phyloP scores from a whole-genome alignment of 2,329 filamentous ascomycete species.

The Calonectria honghensis region DNA sequence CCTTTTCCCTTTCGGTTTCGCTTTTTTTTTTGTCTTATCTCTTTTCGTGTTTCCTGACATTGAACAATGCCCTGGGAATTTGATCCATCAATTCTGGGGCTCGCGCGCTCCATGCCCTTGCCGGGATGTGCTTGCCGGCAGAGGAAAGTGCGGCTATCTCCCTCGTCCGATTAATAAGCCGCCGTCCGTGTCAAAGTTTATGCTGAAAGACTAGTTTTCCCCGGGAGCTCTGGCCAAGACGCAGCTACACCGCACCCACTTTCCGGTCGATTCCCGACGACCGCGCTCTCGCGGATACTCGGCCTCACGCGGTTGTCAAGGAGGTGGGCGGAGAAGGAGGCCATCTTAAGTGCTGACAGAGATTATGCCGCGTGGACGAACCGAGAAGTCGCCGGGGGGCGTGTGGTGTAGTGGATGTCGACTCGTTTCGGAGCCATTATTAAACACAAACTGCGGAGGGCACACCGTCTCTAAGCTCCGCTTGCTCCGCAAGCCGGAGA shows the following conservation, averaged over 20 bases:
- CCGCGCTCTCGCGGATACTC: background rate
- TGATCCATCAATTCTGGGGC: slow-evolving; percentile 1
- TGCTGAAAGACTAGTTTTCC: background rate
- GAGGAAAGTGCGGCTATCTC: background rate
- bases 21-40: background rate
- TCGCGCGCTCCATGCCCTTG: background rate
- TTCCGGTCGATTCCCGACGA: background rate
- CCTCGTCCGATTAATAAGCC: slow-evolving; percentile 37
- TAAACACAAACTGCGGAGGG: background rate
- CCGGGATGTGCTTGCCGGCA: background rate
- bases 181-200: slow-evolving; percentile 18
- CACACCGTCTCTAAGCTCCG: slow-evolving; percentile 7
- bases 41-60: background rate
- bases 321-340: background rate
- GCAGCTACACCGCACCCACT: background rate
- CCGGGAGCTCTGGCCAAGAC: background rate
- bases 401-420: slow-evolving; percentile 4
- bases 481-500: slow-evolving; percentile 3
- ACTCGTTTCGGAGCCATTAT: background rate
- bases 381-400: slow-evolving; percentile 17
- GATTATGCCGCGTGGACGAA: slow-evolving; percentile 23
- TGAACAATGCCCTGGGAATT: background rate
- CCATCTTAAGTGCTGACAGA: slow-evolving; percentile 36
- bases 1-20: background rate
- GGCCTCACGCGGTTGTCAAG: background rate